Conservation (phyloP, 1,139 yeast species). For the Pichia kudriavzevii region DNA sequence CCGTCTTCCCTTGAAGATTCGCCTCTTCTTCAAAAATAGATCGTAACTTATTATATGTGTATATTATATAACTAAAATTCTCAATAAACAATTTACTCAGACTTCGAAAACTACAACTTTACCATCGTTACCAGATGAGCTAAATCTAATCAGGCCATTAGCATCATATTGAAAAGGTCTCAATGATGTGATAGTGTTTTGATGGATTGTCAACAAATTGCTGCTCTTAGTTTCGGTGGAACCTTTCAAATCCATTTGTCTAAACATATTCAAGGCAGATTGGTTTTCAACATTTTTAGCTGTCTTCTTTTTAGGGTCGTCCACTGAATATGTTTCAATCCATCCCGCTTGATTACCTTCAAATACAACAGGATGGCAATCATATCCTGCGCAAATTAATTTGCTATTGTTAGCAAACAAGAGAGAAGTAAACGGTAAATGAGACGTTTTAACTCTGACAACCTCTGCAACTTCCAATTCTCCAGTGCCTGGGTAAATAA, state of each 20-base stretch:
- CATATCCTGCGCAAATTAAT: slow-evolving; percentile 85
- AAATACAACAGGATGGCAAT: slow-evolving; percentile 83
- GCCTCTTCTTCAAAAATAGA: neutral
- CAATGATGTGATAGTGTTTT: slow-evolving; percentile 76
- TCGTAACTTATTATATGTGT: neutral
- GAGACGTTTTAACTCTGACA: slow-evolving; percentile 54
- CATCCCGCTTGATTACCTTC: slow-evolving; percentile 64
- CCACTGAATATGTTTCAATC: slow-evolving; percentile 59
- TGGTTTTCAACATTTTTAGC: slow-evolving; percentile 55
- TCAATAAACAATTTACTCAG: slow-evolving; percentile 11
- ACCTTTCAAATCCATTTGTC: slow-evolving; percentile 93
- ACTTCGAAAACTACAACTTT: slow-evolving; percentile 63
- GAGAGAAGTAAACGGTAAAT: slow-evolving; percentile 75
- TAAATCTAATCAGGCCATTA: slow-evolving; percentile 41
- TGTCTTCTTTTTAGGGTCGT: slow-evolving; percentile 45
- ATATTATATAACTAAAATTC: neutral
- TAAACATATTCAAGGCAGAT: slow-evolving; percentile 90
- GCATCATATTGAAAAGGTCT: slow-evolving; percentile 38
- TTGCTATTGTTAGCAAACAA: slow-evolving; percentile 60
- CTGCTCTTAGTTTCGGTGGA: slow-evolving; percentile 46
- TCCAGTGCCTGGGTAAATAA: slow-evolving; percentile 62
- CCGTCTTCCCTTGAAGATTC: too few relatives aligned
- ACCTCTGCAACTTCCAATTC: slow-evolving; percentile 27
- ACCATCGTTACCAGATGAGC: slow-evolving; percentile 83
- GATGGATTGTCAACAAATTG: slow-evolving; percentile 73